Percentiles rank a stretch among this genome's conserved stretches.
Evolutionary conservation across 1,284 basidiomycete species (phyloP).

Genomic region (Takashimella koratensis): DNA sequence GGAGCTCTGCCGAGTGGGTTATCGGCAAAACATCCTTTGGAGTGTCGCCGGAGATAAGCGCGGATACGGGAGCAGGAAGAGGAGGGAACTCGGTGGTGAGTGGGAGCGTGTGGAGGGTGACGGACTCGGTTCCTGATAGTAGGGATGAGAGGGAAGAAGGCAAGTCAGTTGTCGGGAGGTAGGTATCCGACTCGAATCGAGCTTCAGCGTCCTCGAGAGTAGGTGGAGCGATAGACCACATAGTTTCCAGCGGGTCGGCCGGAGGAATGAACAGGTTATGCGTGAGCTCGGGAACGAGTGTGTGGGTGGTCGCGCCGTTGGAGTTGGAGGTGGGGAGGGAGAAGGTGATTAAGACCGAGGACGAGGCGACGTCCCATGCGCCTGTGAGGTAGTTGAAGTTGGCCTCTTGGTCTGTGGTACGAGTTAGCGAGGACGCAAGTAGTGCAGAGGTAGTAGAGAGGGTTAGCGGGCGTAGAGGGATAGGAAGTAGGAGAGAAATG

Average conservation of each 20-base stretch:
- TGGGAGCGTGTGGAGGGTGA: conserved; percentile 49
- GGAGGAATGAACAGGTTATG: conserved; percentile 71
- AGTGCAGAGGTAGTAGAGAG: conserved; percentile 1
- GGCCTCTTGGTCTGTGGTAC: conserved; percentile 59
- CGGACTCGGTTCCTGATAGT: conserved; percentile 10
- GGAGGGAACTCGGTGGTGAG: conserved; percentile 58
- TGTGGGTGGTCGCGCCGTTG: conserved; percentile 13
- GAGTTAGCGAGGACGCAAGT: background rate
- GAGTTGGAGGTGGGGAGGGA: conserved; percentile 46
- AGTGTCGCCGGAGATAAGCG: conserved; percentile 1
- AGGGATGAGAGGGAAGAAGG: conserved; percentile 10
- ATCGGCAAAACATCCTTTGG: conserved; percentile 47
- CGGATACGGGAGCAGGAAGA: conserved; percentile 61
- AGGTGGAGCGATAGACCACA: conserved; percentile 85
- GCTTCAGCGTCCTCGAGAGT: conserved; percentile 58
- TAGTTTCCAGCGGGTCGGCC: conserved; percentile 64
- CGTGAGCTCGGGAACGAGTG: conserved; percentile 12
- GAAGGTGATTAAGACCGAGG: conserved; percentile 64
- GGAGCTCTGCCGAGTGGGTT: conserved; percentile 53
- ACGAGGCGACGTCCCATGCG: conserved; percentile 61
- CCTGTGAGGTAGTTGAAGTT: conserved; percentile 86
- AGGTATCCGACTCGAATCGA: conserved; percentile 59
- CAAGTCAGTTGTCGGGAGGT: conserved; percentile 57
- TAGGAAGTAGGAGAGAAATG: background rate
- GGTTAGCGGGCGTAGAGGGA: no score